Evolutionary conservation across 257 asterid species (phyloP).

Genomic region (Solanum gandarillasii): DNA sequence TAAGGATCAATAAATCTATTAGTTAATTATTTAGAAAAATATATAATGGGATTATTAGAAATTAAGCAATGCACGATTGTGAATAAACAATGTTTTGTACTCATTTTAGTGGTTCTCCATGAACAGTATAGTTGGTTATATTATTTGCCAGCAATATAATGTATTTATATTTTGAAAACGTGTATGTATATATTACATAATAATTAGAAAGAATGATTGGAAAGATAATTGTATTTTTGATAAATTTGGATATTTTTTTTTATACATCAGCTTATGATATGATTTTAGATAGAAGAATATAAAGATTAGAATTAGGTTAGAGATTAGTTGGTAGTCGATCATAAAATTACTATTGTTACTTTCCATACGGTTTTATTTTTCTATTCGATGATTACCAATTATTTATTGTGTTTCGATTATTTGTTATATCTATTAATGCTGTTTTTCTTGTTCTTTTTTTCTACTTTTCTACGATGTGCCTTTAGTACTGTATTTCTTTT

Average conservation of each 20-base stretch:
- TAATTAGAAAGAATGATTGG: background rate
- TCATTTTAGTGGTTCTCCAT: background rate
- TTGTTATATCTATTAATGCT: background rate
- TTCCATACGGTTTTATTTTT: background rate
- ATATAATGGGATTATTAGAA: background rate
- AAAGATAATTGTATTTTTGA: background rate
- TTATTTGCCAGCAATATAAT: background rate
- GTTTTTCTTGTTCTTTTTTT: too few relatives aligned
- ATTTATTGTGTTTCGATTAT: background rate
- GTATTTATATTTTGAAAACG: background rate
- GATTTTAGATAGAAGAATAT: background rate
- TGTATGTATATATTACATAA: background rate
- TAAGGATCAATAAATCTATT: background rate
- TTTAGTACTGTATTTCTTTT: background rate
- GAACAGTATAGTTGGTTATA: background rate
- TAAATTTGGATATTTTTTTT: background rate
- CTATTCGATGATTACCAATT: background rate
- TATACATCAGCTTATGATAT: background rate
- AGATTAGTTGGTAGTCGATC: background rate
- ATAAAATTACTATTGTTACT: background rate
- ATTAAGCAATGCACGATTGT: background rate
- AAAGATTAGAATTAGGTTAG: background rate
- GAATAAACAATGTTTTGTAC: background rate
- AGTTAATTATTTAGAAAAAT: background rate
- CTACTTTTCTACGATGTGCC: background rate